A percentile compares a stretch with the other conserved stretches of the same genome.
Conservation (phyloP, 306 rosid genomes). For the Myrica gale region DNA sequence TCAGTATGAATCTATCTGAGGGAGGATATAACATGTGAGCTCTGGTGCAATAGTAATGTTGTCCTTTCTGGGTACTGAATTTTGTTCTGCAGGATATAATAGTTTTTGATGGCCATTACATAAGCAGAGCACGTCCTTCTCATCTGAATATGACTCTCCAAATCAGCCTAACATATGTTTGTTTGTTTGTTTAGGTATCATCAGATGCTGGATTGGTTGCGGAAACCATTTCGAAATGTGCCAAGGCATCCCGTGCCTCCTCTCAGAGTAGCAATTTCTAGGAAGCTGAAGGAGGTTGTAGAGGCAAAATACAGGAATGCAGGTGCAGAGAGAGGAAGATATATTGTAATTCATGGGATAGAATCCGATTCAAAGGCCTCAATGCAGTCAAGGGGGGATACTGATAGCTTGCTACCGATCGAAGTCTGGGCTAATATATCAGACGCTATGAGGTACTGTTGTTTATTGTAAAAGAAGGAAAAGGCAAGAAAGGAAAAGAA, state of each 20-base stretch:
- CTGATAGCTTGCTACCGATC: constrained; percentile 81
- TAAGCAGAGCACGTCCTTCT: neutral
- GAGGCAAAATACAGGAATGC: constrained; percentile 60
- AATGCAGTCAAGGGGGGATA: constrained; percentile 89
- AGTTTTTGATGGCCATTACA: neutral
- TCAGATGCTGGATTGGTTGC: constrained; percentile 90
- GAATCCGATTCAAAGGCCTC: constrained; percentile 86
- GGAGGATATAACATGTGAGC: constrained; percentile 89
- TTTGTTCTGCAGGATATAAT: constrained; percentile 1
- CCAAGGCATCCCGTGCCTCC: constrained; percentile 61
- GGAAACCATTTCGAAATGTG: constrained; percentile 61
- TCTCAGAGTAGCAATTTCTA: constrained; percentile 63
- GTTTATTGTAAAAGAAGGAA: neutral
- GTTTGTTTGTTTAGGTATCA: constrained; percentile 62
- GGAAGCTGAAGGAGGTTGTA: constrained; percentile 77
- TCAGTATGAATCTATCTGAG: constrained; percentile 63
- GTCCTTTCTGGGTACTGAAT: neutral
- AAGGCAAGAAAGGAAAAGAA: neutral
- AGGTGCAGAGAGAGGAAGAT: constrained; percentile 64
- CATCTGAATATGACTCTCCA: neutral
- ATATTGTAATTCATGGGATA: constrained; percentile 80
- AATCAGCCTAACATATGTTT: neutral
- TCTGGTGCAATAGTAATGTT: neutral
- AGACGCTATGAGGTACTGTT: constrained; percentile 40
- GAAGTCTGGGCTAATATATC: constrained; percentile 71